phyloP scores from a whole-genome alignment of 306 rosid species.

The Cicer pinnatifidum region DNA sequence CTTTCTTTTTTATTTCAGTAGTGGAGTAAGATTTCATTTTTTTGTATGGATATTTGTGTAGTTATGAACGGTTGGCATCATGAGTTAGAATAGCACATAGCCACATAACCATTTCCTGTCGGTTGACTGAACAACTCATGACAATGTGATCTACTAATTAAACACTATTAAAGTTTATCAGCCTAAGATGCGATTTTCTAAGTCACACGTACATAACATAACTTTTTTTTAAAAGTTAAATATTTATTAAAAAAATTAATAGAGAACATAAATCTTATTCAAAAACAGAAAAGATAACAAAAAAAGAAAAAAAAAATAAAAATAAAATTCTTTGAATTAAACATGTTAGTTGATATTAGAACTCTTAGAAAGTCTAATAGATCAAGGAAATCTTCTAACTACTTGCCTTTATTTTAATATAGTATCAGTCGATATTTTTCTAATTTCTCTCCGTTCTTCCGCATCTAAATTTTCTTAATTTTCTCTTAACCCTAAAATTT shows the following conservation, averaged over 20 bases:
- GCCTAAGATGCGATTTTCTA: conserved; percentile 35
- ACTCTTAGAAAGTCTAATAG: too few species aligned
- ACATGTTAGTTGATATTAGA: too few species aligned
- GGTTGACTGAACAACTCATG: conserved; percentile 36
- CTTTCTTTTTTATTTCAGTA: not conserved
- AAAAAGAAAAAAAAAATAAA: too few species aligned
- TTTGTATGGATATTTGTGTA: conserved; percentile 35
- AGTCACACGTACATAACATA: conserved; percentile 44
- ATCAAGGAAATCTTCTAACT: too few species aligned
- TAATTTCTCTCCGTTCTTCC: too few species aligned
- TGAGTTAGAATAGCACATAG: conserved; percentile 41
- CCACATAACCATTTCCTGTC: conserved; percentile 43
- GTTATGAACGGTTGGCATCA: conserved; percentile 43
- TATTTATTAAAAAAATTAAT: not conserved
- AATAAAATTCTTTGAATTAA: too few species aligned
- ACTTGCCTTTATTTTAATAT: too few species aligned
- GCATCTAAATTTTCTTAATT: too few species aligned
- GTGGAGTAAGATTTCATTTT: conserved; percentile 22
- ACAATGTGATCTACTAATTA: conserved; percentile 24
- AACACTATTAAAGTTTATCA: not conserved
- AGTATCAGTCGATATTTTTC: too few species aligned
- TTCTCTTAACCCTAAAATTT: too few species aligned
- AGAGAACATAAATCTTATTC: not conserved
- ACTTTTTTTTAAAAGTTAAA: not conserved
- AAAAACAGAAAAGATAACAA: too few species aligned